Base-by-base conservation (phyloP, 202 grass and related monocot species). In the Setaria viridis region DNA sequence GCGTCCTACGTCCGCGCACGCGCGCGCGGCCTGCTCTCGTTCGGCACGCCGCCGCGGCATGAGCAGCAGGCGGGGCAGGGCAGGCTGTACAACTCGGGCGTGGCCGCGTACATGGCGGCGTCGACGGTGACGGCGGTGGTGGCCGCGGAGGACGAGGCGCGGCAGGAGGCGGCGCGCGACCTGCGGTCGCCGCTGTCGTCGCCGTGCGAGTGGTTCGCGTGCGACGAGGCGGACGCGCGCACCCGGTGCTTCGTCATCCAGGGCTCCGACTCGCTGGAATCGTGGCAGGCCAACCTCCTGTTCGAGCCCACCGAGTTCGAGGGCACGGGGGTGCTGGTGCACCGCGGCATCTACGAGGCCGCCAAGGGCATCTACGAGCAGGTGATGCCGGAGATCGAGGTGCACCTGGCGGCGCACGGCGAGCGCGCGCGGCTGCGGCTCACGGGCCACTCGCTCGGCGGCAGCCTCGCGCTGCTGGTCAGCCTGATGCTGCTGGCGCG, bases 341-440 rank as follows among this genome's bases (percentile, higher is more conserved):
- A 99, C 82, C 88, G 97, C 12, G 97, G 97, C 60, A 99, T 99
- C 85, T 99, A 99, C 80, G 97, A 99, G 88, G 97, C 92, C 5
- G 97, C 97, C 17, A 99, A 96, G 79, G 97, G 97, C 63, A 99
- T 99, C 87, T 94, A 91, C 77, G 91, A 92, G 72, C 97, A 96
- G 84, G 72, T 99, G 43, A 67, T 93, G 80, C 90, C 97, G 41
- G 91, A 91, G 72, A 81, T 99, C 64, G 53, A 51, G 35, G 85
- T 67, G 9, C 97, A 99, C 87, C 16, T 96, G 45, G 53, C 49
- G 32, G 60, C 60, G 16, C 11, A 83, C 63, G 76, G 83, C 3
- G 17, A 12, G 10, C 14, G 34, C 1, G 87, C 88, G 32, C 87
- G 80, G 51, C 87, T 99, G 79, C 92, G 92, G n/a, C 89, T 99